phyloP scores from a whole-genome alignment of 2,329 filamentous ascomycete species.

The Moelleriella libera region DNA sequence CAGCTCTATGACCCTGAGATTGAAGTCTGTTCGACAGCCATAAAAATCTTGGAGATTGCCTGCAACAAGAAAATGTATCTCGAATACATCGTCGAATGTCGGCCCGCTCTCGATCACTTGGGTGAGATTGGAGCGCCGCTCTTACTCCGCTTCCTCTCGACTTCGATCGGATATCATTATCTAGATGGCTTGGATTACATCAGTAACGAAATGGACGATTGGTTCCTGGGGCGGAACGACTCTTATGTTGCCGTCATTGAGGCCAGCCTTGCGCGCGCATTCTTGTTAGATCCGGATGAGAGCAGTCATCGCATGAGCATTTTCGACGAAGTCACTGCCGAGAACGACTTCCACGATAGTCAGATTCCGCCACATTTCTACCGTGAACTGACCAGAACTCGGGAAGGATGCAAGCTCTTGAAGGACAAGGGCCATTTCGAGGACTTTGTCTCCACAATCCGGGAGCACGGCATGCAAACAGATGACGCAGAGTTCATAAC shows the following conservation, averaged over 20 bases:
- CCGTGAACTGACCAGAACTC: constrained; percentile 80
- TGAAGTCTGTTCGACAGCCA: constrained; percentile 87
- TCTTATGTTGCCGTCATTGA: constrained; percentile 91
- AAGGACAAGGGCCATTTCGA: constrained; percentile 92
- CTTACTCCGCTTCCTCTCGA: constrained; percentile 82
- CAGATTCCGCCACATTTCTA: constrained; percentile 96
- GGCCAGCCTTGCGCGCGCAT: constrained; percentile 81
- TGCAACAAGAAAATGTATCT: constrained; percentile 85
- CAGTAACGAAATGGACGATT: constrained; percentile 99
- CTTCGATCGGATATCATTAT: constrained; percentile 95
- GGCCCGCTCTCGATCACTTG: constrained; percentile 84
- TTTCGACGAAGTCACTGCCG: constrained; percentile 42
- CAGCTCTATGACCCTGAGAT: constrained; percentile 96
- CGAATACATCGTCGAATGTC: constrained; percentile 93
- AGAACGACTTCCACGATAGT: constrained; percentile 43
- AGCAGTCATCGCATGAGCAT: constrained; percentile 41
- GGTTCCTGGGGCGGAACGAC: constrained; percentile 94
- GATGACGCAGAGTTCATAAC: constrained; percentile 75
- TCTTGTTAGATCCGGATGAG: constrained; percentile 51
- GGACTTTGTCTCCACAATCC: constrained; percentile 80
- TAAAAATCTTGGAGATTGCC: constrained; percentile 94
- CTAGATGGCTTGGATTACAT: constrained; percentile 95
- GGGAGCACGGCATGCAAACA: constrained; percentile 71
- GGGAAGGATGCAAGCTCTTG: constrained; percentile 80
- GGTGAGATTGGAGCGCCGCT: constrained; percentile 94